Percentiles rank a stretch among this genome's conserved stretches.
Evolutionary conservation across 2,329 filamentous ascomycete genomes (phyloP).

Genomic region (Chaetomiaceae sp.): DNA sequence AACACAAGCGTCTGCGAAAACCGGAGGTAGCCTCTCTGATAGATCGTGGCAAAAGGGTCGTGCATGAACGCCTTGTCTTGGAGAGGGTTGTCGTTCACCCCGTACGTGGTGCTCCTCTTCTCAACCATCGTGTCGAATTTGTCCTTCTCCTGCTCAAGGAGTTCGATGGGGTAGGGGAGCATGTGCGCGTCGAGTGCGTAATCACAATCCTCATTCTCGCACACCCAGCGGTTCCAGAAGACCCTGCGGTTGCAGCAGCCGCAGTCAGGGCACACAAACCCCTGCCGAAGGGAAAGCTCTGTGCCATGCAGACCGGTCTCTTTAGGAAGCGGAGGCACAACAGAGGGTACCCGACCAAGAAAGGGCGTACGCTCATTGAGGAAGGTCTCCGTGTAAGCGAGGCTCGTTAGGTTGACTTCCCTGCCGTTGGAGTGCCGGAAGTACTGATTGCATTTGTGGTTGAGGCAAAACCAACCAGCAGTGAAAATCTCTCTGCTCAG

Average conservation of each 20-base stretch:
- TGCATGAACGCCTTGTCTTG: background rate
- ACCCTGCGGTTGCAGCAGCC: slow-evolving; percentile 54
- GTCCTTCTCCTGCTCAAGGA: slow-evolving; percentile 21
- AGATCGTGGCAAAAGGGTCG: slow-evolving; percentile 9
- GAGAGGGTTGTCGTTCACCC: slow-evolving; percentile 6
- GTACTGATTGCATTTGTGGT: slow-evolving; percentile 43
- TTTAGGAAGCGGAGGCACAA: slow-evolving; percentile 33
- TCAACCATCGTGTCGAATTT: slow-evolving; percentile 7
- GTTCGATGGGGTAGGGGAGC: slow-evolving; percentile 7
- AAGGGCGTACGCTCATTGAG: slow-evolving; percentile 47
- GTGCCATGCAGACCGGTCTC: slow-evolving; percentile 37
- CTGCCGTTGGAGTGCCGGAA: slow-evolving; percentile 33
- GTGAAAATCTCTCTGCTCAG: slow-evolving; percentile 34
- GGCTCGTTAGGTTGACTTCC: slow-evolving; percentile 21
- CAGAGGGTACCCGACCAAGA: slow-evolving; percentile 29
- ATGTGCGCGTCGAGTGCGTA: slow-evolving; percentile 36
- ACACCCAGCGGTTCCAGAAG: slow-evolving; percentile 58
- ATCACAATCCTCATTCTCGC: slow-evolving; percentile 39
- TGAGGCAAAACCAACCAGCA: slow-evolving; percentile 28
- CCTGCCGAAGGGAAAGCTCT: slow-evolving; percentile 48
- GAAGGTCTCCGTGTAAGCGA: slow-evolving; percentile 52
- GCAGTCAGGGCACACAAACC: slow-evolving; percentile 62
- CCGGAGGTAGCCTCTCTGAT: slow-evolving; percentile 10
- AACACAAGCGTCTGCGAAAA: slow-evolving; percentile 8
- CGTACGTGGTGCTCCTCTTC: slow-evolving; percentile 15